Evolutionary conservation across 306 rosid species (phyloP), one percentile per base, ranked within the genome.

Genomic region (Sindora glabra): DNA sequence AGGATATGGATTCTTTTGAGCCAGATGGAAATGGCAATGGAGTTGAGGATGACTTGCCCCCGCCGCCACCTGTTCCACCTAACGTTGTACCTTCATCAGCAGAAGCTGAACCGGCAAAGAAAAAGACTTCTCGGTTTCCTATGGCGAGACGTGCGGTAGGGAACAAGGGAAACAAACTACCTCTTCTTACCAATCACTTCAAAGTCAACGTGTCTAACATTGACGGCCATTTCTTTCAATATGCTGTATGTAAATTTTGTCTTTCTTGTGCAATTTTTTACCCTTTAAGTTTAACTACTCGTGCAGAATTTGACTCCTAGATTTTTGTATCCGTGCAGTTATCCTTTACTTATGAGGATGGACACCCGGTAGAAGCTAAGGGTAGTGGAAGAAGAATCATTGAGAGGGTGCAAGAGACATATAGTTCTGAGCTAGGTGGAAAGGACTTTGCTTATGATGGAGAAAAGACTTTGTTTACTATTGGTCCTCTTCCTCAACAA

Each of bases 401-500:
- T 30, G 96, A 92, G 32, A 74, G 78, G 64, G 90, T 92, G 45
- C 83, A 81, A 55, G 92, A 86, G 56, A 92, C 98, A 0, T 92
- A 92, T 42, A 64, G 48, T 13, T 52, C 81, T 27, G 96, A 92
- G 38, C 46, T 92, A 40, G 82, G 74, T 26, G 92, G 83, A 34
- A 92, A 88, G 70, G 78, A 88, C 49, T 88, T 92, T 61, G 98
- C 98, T 10, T 92, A 92, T 54, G 98, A 92, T 17, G 98, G 98
- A 1, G 98, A 88, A 64, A 88, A 92, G 70, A 92, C 90, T 54
- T 55, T 92, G 67, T 92, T 92, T 46, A 92, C 98, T 18, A 69
- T 88, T 27, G 98, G 98, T 19, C 61, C 96, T 22, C 98, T 92
- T 56, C 96, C 98, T 1, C 69, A 75, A 13, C 88, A 92, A 72